These are phyloP conservation scores for Lachancea sp. DNA, from an alignment of 805 yeast species.

Conservation along the genomic window DNA sequence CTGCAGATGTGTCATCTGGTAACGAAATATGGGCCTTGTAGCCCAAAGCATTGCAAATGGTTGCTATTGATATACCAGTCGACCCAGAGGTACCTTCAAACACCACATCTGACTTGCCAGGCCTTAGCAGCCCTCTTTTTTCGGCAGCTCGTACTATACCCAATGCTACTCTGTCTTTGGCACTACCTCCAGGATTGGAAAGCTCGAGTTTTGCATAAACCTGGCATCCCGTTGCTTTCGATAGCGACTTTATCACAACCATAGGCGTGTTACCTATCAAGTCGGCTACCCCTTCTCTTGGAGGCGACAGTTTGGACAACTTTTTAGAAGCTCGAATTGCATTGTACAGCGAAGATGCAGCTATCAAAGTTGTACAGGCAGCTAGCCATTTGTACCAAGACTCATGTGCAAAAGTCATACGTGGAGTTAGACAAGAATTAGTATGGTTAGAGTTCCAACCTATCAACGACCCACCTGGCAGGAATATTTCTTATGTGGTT, in stretches of 20 bases:
- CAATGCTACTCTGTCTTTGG: constrained; percentile 89
- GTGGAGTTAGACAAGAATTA: neutral
- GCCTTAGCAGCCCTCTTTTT: constrained; percentile 43
- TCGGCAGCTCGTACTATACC: constrained; percentile 74
- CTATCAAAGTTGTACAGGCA: constrained; percentile 3
- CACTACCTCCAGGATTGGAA: constrained; percentile 89
- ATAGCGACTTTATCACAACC: constrained; percentile 64
- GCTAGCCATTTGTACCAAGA: constrained; percentile 2
- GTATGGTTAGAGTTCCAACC: neutral
- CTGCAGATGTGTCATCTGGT: constrained; percentile 88
- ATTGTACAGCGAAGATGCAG: constrained; percentile 6
- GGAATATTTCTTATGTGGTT: too few relatives aligned
- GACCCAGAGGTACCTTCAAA: constrained; percentile 97
- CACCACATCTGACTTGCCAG: constrained; percentile 57
- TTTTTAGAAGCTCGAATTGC: constrained; percentile 1
- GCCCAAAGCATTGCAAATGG: constrained; percentile 83
- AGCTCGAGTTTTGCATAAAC: constrained; percentile 84
- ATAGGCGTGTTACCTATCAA: constrained; percentile 89
- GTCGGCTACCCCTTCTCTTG: constrained; percentile 56
- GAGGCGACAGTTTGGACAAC: constrained; percentile 25
- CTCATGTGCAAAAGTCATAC: too few relatives aligned
- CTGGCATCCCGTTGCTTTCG: constrained; percentile 68
- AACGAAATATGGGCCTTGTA: constrained; percentile 88
- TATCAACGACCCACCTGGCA: too few relatives aligned
- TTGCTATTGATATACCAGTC: constrained; percentile 90